phyloP scores from a whole-genome alignment of 2,329 filamentous ascomycete species.

The Verticillium nonalfalfae region DNA sequence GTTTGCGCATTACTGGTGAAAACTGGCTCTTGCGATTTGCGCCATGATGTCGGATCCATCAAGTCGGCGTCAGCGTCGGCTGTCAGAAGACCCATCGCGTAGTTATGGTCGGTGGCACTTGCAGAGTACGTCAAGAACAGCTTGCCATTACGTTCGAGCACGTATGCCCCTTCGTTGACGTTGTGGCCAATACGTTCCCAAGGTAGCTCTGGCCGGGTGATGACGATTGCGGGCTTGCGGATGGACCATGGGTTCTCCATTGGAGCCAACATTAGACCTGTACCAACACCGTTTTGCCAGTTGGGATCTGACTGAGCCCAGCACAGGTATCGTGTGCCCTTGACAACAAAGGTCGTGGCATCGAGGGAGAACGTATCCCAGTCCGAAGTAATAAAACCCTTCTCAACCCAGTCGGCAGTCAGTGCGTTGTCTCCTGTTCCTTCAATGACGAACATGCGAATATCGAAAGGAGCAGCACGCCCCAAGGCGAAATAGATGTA shows the following conservation, averaged over 20 bases:
- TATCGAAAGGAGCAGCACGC: conserved; percentile 7
- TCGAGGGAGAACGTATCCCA: conserved; percentile 23
- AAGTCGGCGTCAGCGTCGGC: conserved; percentile 13
- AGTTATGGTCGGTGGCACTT: conserved; percentile 18
- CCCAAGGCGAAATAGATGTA: conserved; percentile 42
- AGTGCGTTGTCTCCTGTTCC: conserved; percentile 19
- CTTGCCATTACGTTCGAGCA: conserved; percentile 10
- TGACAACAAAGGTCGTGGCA: conserved; percentile 18
- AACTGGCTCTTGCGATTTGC: conserved; percentile 16
- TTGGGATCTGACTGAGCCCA: conserved; percentile 22
- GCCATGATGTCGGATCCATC: conserved; percentile 17
- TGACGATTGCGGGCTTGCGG: conserved; percentile 7
- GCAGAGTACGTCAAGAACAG: conserved; percentile 14
- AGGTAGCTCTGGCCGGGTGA: conserved; percentile 10
- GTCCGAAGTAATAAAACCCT: conserved; percentile 19
- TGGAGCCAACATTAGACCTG: conserved; percentile 16
- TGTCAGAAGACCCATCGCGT: conserved; percentile 19
- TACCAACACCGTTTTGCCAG: conserved; percentile 14
- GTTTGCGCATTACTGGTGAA: conserved; percentile 19
- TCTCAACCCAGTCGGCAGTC: conserved; percentile 19
- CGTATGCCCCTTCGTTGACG: conserved; percentile 14
- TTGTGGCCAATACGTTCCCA: conserved; percentile 15
- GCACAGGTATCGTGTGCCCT: conserved; percentile 19
- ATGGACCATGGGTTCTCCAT: conserved; percentile 21
- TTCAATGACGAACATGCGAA: conserved; percentile 20